Conservation (phyloP, 805 yeast species). For the Candida palmyrensis region DNA sequence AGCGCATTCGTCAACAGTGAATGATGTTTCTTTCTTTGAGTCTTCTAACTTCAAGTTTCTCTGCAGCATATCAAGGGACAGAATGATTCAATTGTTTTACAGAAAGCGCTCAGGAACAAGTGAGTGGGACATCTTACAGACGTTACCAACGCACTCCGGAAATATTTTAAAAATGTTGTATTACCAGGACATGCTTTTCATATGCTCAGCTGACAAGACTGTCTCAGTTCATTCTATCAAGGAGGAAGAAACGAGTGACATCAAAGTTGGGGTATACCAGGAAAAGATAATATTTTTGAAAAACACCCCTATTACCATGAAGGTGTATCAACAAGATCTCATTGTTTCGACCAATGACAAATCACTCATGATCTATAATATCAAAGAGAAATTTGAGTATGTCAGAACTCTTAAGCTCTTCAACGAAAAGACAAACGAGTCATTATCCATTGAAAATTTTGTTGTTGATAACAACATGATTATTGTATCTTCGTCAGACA, state of each 20-base stretch:
- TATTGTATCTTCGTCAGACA: conserved; percentile 48
- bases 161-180: conserved; percentile 38
- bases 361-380: conserved; percentile 35
- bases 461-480: conserved; percentile 25
- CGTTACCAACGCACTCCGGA: conserved; percentile 55
- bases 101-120: conserved; percentile 8
- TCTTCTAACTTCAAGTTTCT: conserved; percentile 23
- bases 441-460: conserved; percentile 42
- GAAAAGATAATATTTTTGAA: conserved; percentile 48
- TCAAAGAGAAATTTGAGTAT: conserved; percentile 25
- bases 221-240: conserved; percentile 46
- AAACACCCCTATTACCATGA: conserved; percentile 45
- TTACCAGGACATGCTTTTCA: conserved; percentile 31
- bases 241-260: conserved; percentile 14
- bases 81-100: conserved; percentile 55
- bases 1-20: conserved; percentile 50
- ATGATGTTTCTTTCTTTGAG: conserved; percentile 37
- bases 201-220: conserved; percentile 60
- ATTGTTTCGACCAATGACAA: conserved; percentile 52
- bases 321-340: conserved; percentile 32
- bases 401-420: conserved; percentile 36
- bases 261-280: conserved; percentile 16
- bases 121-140: conserved; percentile 52
- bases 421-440: conserved; percentile 34
- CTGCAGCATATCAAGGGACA: conserved; percentile 51